phyloP scores from a whole-genome alignment of 2,329 filamentous ascomycete species.

The Ophiognomonia clavigignenti-juglandacearum region DNA sequence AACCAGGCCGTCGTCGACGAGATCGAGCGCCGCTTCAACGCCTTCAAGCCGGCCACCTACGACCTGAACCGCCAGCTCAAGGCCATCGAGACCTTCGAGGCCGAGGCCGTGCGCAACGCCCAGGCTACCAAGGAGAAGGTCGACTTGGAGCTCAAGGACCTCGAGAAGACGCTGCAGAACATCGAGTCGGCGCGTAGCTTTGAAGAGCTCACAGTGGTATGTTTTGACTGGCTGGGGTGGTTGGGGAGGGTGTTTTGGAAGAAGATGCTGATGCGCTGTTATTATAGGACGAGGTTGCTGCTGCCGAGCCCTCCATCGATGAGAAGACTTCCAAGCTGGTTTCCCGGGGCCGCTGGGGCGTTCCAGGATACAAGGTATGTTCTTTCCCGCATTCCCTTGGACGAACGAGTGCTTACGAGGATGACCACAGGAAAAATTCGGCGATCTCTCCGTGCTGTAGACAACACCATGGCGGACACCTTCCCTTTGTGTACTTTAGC shows the following conservation, averaged over 20 bases:
- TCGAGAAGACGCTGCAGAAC: conserved; percentile 93
- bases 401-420: conserved; percentile 39
- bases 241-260: conserved; percentile 10
- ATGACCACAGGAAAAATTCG: conserved; percentile 83
- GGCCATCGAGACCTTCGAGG: conserved; percentile 97
- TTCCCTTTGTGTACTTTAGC: conserved; percentile 63
- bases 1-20: conserved; percentile 94
- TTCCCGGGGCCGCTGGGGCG: conserved; percentile 95
- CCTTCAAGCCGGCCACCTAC: conserved; percentile 90
- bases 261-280: conserved; percentile 25
- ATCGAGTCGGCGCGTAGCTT: conserved; percentile 95
- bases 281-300: conserved; percentile 84
- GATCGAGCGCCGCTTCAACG: conserved; percentile 91
- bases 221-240: conserved; percentile 35
- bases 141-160: conserved; percentile 87
- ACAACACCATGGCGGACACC: conserved; percentile 34
- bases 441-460: conserved; percentile 93
- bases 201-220: conserved; percentile 94
- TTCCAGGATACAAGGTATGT: conserved; percentile 96
- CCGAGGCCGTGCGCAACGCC: conserved; percentile 93
- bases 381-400: neutral
- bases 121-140: conserved; percentile 96
- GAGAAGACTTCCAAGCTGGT: conserved; percentile 93
- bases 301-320: conserved; percentile 94
- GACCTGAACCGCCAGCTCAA: conserved; percentile 92